Evolutionary conservation across 192 early-diverging fungal species (phyloP).

Genomic region (Rhizophagus sp.): DNA sequence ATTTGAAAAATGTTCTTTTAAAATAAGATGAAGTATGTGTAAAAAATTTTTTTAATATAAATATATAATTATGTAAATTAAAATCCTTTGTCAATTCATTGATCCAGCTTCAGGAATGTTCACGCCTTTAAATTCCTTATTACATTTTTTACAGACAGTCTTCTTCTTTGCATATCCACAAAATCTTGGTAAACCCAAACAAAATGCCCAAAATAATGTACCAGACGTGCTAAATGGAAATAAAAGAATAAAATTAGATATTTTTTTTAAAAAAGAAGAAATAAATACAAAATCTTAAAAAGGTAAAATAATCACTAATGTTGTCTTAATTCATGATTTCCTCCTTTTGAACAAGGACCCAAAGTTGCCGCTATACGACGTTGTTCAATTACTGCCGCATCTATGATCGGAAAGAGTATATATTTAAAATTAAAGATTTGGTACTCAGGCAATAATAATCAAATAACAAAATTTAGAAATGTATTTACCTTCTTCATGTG

Average conservation of each 20-base stretch:
- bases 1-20: too few species aligned
- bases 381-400: constrained; percentile 26
- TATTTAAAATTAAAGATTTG: background rate
- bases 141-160: constrained; percentile 30
- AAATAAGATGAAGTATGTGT: background rate
- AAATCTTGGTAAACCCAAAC: constrained; percentile 25
- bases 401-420: background rate
- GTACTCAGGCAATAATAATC: background rate
- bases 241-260: background rate
- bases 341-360: constrained; percentile 28
- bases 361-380: constrained; percentile 15
- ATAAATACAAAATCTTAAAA: background rate
- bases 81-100: background rate
- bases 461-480: background rate
- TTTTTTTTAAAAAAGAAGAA: too few species aligned
- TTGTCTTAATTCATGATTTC: constrained; percentile 20
- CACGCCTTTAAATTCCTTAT: constrained; percentile 15
- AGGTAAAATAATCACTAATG: constrained; percentile 19
- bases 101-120: constrained; percentile 20
- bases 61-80: background rate
- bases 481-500: background rate
- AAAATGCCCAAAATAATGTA: constrained; percentile 29
- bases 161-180: constrained; percentile 27
- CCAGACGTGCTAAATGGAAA: constrained; percentile 13
- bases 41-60: background rate